Evolutionary conservation across 192 early-diverging fungal species (phyloP).

Genomic region (Lobulomyces angularis): DNA sequence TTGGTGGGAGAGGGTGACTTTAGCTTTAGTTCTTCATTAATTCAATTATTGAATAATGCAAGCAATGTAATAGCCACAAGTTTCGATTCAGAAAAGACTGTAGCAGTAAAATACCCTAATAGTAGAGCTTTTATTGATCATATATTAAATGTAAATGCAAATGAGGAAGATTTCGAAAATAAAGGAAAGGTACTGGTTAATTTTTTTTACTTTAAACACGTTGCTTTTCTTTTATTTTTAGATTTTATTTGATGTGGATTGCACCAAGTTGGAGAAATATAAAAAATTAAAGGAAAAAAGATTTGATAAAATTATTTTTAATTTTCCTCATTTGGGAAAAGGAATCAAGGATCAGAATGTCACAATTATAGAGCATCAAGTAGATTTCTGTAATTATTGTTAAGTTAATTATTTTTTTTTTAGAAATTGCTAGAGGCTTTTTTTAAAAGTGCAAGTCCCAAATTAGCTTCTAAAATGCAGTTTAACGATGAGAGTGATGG

Average conservation of each 20-base stretch:
- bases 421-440: conserved; percentile 19
- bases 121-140: too few relatives aligned
- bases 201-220: too few relatives aligned
- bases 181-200: too few relatives aligned
- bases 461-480: conserved; percentile 5
- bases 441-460: conserved; percentile 7
- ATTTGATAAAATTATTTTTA: conserved; percentile 84
- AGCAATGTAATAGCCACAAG: conserved; percentile 14
- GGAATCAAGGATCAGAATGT: conserved; percentile 88
- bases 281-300: conserved; percentile 34
- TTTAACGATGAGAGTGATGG: conserved; percentile 7
- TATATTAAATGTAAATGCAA: too few relatives aligned
- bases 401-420: too few relatives aligned
- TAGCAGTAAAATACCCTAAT: conserved; percentile 11
- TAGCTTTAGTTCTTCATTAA: conserved; percentile 20
- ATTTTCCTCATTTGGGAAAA: conserved; percentile 87
- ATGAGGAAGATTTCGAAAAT: too few relatives aligned
- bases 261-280: conserved; percentile 40
- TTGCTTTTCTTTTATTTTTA: too few relatives aligned
- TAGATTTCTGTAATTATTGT: too few relatives aligned
- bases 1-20: conserved; percentile 36
- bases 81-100: conserved; percentile 9
- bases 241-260: too few relatives aligned
- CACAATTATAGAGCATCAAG: conserved; percentile 73
- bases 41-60: conserved; percentile 5